Conservation (phyloP, 2,329 filamentous ascomycete species). For the Clarireedia monteithiana region DNA sequence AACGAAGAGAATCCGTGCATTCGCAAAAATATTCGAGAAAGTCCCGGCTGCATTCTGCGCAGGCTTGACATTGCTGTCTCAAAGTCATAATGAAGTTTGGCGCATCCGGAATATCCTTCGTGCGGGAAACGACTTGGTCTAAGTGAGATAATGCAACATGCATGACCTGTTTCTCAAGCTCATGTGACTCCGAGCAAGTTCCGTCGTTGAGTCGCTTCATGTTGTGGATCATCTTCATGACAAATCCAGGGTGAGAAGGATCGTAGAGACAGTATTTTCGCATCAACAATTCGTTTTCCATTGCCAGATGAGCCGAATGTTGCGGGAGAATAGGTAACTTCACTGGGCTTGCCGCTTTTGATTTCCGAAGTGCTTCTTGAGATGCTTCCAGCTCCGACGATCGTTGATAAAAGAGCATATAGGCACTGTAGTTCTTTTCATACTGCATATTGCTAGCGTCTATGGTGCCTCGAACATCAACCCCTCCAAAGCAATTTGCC, state of each 20-base stretch:
- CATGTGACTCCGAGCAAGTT: conserved; percentile 42
- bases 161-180: conserved; percentile 43
- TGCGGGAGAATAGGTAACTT: conserved; percentile 38
- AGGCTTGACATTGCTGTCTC: conserved; percentile 40
- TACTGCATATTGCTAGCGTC: conserved; percentile 40
- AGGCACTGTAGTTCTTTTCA: conserved; percentile 77
- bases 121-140: conserved; percentile 66
- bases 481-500: conserved; percentile 71
- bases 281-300: conserved; percentile 66
- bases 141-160: conserved; percentile 55
- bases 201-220: conserved; percentile 41
- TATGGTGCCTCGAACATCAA: conserved; percentile 44
- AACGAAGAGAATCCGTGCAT: conserved; percentile 50
- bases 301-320: conserved; percentile 52
- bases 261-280: conserved; percentile 76
- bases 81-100: conserved; percentile 46
- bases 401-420: conserved; percentile 96
- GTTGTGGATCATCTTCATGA: conserved; percentile 52
- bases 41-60: conserved; percentile 47
- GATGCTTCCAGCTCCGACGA: conserved; percentile 54
- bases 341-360: conserved; percentile 34
- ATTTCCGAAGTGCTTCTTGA: conserved; percentile 36
- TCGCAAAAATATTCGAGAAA: conserved; percentile 54
- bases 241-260: conserved; percentile 59
- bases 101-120: conserved; percentile 60